Evolutionary conservation across 1,139 yeast genomes (phyloP).

Genomic region (Candida buenavistaensis): DNA sequence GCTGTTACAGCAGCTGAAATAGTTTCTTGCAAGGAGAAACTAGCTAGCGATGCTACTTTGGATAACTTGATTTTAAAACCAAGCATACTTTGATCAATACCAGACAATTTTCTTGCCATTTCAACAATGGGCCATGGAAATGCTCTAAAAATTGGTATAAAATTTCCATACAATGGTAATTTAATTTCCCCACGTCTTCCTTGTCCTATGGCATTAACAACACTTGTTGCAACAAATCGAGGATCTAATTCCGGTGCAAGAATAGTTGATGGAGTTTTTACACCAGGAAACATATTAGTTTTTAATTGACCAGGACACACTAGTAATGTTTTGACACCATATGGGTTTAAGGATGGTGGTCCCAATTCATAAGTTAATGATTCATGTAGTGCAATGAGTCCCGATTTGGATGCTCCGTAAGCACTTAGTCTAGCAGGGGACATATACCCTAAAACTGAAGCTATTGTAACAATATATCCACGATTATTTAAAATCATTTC

Average conservation of each 20-base stretch:
- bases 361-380: conserved; percentile 73
- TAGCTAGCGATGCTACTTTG: conserved; percentile 19
- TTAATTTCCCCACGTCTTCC: conserved; percentile 72
- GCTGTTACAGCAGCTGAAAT: conserved; percentile 4
- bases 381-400: conserved; percentile 80
- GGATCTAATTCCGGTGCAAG: conserved; percentile 86
- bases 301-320: conserved; percentile 86
- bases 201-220: conserved; percentile 55
- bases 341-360: conserved; percentile 43
- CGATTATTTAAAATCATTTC: conserved; percentile 60
- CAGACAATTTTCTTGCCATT: conserved; percentile 52
- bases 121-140: conserved; percentile 73
- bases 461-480: conserved; percentile 79
- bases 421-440: conserved; percentile 81
- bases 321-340: conserved; percentile 69
- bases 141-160: conserved; percentile 69
- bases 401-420: conserved; percentile 90
- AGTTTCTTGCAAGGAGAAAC: conserved; percentile 8
- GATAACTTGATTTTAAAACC: conserved; percentile 25
- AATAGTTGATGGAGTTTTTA: conserved; percentile 66
- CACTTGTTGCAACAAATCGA: conserved; percentile 54
- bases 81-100: conserved; percentile 62
- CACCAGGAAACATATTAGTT: conserved; percentile 70
- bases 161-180: conserved; percentile 72
- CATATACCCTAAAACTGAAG: conserved; percentile 80